Percentiles rank a stretch among this genome's conserved stretches.
phyloP scores from a whole-genome alignment of 495 filamentous ascomycete genomes.

The Lophiostoma macrostomum region DNA sequence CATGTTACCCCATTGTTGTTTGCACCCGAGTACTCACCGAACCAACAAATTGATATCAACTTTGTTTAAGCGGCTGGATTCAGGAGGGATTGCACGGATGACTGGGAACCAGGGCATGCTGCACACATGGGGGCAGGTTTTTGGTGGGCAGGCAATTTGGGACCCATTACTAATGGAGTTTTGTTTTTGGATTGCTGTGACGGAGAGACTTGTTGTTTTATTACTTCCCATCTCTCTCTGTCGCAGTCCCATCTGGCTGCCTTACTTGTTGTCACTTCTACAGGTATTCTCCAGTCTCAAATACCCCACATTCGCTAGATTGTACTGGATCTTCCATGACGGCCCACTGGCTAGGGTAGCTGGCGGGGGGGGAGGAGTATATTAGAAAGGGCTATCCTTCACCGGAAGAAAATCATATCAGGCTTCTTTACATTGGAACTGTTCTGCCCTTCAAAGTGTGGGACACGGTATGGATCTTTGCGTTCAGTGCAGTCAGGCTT shows the following conservation, averaged over 20 bases:
- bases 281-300: background rate
- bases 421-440: too few relatives aligned
- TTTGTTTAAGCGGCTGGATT: background rate
- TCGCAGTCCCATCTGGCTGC: background rate
- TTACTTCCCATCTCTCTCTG: background rate
- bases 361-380: background rate
- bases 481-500: too few relatives aligned
- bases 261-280: background rate
- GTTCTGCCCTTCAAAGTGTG: too few relatives aligned
- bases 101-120: background rate
- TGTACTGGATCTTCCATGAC: background rate
- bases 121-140: conserved; percentile 7
- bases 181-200: background rate
- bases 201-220: background rate
- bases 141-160: background rate
- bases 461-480: too few relatives aligned
- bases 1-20: conserved; percentile 7
- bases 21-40: conserved; percentile 1
- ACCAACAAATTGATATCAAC: conserved; percentile 11
- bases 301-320: conserved; percentile 22
- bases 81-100: background rate
- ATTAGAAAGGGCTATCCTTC: conserved; percentile 23
- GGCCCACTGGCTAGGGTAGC: background rate
- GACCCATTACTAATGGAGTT: background rate
- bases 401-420: conserved; percentile 28